A percentile compares a stretch with the other conserved stretches of the same genome.
Evolutionary conservation across 352 stramenopile species (phyloP).

Genomic region (Phytophthora multivora): DNA sequence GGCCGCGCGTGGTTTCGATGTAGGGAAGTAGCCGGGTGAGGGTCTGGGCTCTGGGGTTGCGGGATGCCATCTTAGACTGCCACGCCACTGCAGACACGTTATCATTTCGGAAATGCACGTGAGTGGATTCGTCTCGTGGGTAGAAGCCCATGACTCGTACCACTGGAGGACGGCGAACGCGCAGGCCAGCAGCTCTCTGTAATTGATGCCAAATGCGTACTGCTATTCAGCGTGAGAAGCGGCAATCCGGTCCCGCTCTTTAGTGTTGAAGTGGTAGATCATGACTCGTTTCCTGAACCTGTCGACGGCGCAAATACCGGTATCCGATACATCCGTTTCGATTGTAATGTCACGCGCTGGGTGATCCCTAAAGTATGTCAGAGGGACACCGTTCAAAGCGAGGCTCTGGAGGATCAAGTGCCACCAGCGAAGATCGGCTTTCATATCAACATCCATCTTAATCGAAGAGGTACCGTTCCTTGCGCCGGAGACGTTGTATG

Average conservation of each 20-base stretch:
- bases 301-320: not conserved
- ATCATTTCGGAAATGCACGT: conserved; percentile 23
- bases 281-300: not conserved
- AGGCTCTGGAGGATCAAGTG: too few species aligned
- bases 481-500: not conserved
- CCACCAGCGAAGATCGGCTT: too few species aligned
- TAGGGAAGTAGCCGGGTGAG: not conserved
- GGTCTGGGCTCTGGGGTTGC: conserved; percentile 16
- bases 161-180: conserved; percentile 2
- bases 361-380: not conserved
- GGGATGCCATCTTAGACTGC: conserved; percentile 5
- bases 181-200: not conserved
- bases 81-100: conserved; percentile 23
- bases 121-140: not conserved
- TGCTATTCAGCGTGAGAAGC: not conserved
- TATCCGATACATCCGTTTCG: not conserved
- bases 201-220: conserved; percentile 6
- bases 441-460: too few species aligned
- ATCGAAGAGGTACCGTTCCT: not conserved
- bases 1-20: not conserved
- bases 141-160: not conserved
- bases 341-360: not conserved
- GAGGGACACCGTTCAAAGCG: not conserved
- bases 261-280: not conserved
- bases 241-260: not conserved